Evolutionary conservation across 352 stramenopile genomes (phyloP).

Genomic region (Pilasporangium apinafurcum): DNA sequence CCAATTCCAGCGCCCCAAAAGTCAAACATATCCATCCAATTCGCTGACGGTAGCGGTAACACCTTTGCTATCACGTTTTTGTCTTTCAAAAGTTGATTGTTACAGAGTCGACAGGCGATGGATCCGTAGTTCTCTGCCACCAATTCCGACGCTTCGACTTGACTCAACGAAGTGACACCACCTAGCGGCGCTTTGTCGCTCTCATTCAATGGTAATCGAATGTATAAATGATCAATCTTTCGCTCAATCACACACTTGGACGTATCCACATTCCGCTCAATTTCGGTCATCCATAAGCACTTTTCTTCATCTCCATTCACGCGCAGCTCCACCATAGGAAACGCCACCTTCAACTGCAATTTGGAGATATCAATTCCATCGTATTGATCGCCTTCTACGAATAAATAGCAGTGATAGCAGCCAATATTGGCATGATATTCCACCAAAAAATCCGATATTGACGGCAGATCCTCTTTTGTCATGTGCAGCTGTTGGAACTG

Average conservation of each 20-base stretch:
- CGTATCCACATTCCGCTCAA: constrained; percentile 49
- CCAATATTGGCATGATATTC: constrained; percentile 82
- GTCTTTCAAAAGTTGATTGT: constrained; percentile 6
- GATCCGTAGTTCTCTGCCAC: constrained; percentile 28
- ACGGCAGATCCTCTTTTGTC: neutral
- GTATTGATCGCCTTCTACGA: constrained; percentile 7
- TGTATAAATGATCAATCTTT: constrained; percentile 48
- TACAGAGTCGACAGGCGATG: constrained; percentile 41
- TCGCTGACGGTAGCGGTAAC: constrained; percentile 64
- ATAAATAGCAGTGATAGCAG: constrained; percentile 74
- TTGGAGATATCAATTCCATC: constrained; percentile 11
- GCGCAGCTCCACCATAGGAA: constrained; percentile 26
- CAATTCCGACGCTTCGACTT: constrained; percentile 35
- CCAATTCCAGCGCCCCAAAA: constrained; percentile 77
- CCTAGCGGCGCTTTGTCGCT: constrained; percentile 42
- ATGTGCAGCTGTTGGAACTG: constrained; percentile 4
- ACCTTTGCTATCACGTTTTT: constrained; percentile 36
- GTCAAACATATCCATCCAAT: constrained; percentile 87
- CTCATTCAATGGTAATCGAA: constrained; percentile 44
- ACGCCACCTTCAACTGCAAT: constrained; percentile 26
- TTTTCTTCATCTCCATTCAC: neutral
- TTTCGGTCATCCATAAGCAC: constrained; percentile 37
- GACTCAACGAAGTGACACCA: constrained; percentile 54
- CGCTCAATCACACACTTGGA: constrained; percentile 12
- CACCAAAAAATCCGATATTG: constrained; percentile 30